Evolutionary conservation across 2,329 filamentous ascomycete species (phyloP).

Genomic region (Gnomoniopsis smithogilvyi): DNA sequence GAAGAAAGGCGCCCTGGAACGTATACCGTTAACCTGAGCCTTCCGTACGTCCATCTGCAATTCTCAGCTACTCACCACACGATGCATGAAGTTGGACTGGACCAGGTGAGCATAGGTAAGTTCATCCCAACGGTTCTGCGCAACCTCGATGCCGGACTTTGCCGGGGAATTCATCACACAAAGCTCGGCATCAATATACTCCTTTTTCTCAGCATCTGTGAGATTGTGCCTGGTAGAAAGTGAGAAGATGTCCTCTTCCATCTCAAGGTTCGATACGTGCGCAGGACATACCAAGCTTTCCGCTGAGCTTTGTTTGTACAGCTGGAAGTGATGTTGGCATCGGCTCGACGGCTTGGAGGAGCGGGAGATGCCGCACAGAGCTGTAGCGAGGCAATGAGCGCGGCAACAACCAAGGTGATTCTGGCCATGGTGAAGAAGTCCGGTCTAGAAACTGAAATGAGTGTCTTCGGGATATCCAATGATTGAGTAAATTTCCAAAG

Average conservation of each 20-base stretch:
- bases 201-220: conserved; percentile 23
- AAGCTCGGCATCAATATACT: conserved; percentile 29
- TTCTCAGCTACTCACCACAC: conserved; percentile 19
- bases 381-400: neutral
- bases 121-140: conserved; percentile 30
- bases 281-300: conserved; percentile 3
- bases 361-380: neutral
- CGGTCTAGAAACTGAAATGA: too few species aligned
- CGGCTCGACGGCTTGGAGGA: neutral
- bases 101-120: conserved; percentile 29
- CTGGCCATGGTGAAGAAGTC: too few species aligned
- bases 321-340: neutral
- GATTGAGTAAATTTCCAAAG: too few species aligned
- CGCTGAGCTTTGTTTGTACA: conserved; percentile 5
- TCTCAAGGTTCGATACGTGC: neutral
- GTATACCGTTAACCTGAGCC: neutral
- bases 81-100: conserved; percentile 28
- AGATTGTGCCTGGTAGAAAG: neutral
- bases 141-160: conserved; percentile 23
- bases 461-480: too few species aligned
- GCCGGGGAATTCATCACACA: conserved; percentile 28
- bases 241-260: neutral
- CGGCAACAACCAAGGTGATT: neutral
- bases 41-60: neutral
- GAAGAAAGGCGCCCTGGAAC: conserved; percentile 28